Percentiles rank a stretch among this genome's conserved stretches.
phyloP scores from a whole-genome alignment of 768 basidiomycete genomes.

The Leccinum ochraceum region DNA sequence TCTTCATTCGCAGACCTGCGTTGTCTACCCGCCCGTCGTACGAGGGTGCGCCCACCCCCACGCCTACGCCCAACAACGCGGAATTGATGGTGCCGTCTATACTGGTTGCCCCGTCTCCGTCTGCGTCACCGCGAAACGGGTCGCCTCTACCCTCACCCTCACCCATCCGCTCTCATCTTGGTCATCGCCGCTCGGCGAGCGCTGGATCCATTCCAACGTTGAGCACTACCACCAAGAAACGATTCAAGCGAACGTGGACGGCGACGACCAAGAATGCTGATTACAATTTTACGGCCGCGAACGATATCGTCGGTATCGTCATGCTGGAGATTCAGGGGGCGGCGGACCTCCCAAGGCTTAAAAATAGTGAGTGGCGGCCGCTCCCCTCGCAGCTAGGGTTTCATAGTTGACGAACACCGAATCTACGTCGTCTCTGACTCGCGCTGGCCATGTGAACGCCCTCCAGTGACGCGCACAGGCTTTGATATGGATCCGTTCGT shows the following conservation, averaged over 20 bases:
- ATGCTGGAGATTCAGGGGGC: slow-evolving; percentile 90
- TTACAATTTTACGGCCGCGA: slow-evolving; percentile 64
- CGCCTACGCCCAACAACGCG: no score
- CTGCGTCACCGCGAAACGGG: no score
- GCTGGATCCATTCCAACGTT: no score
- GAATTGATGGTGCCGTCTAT: no score
- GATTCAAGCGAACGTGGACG: slow-evolving; percentile 43
- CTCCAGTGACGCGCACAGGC: slow-evolving; percentile 75
- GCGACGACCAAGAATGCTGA: slow-evolving; percentile 37
- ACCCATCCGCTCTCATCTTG: no score
- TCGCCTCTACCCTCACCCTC: no score
- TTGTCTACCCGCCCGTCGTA: slow-evolving; percentile 34
- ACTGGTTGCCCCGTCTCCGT: no score
- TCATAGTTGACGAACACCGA: background rate
- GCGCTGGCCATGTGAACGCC: background rate
- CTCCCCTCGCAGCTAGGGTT: background rate
- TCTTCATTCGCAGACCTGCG: slow-evolving; percentile 38
- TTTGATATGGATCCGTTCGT: slow-evolving; percentile 99
- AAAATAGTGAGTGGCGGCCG: slow-evolving; percentile 67
- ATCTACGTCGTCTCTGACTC: background rate
- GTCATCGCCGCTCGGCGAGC: no score
- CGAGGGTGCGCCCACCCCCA: slow-evolving; percentile 13
- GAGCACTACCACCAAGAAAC: slow-evolving; percentile 3
- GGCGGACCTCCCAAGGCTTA: slow-evolving; percentile 78
- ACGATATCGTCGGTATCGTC: slow-evolving; percentile 92